Evolutionary conservation across 1,284 basidiomycete species (phyloP).

Genomic region (Anthracocystis walkeri): DNA sequence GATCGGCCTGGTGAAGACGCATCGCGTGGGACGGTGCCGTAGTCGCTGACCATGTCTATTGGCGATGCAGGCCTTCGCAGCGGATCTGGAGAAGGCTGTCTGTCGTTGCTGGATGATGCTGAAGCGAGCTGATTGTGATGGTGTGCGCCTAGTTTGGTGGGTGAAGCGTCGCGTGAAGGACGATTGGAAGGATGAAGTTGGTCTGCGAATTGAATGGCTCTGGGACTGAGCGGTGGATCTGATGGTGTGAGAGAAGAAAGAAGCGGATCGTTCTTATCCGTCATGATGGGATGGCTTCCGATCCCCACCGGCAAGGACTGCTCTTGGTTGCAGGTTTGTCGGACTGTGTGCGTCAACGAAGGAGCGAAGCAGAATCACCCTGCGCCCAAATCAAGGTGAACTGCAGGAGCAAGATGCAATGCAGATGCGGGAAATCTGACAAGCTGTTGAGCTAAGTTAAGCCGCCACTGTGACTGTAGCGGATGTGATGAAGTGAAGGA

Average conservation of each 20-base stretch:
- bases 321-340: no score
- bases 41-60: conserved; percentile 26
- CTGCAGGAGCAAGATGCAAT: not conserved
- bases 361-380: not conserved
- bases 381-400: not conserved
- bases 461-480: not conserved
- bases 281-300: conserved; percentile 13
- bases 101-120: conserved; percentile 5
- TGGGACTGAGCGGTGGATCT: conserved; percentile 31
- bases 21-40: conserved; percentile 26
- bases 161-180: conserved; percentile 27
- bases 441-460: no score
- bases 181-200: conserved; percentile 21
- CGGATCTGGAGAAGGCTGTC: conserved; percentile 30
- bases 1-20: not conserved
- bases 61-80: conserved; percentile 24
- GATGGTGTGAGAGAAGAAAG: conserved; percentile 30
- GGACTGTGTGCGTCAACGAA: not conserved
- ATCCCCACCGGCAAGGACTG: conserved; percentile 1
- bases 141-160: conserved; percentile 12
- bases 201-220: conserved; percentile 44
- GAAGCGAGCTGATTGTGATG: conserved; percentile 1
- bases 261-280: conserved; percentile 42
- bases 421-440: no score
- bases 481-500: conserved; percentile 3